Evolutionary conservation across 495 filamentous ascomycete species (phyloP), one percentile per base, ranked within the genome.

Genomic region (Penicillium malachiteum): DNA sequence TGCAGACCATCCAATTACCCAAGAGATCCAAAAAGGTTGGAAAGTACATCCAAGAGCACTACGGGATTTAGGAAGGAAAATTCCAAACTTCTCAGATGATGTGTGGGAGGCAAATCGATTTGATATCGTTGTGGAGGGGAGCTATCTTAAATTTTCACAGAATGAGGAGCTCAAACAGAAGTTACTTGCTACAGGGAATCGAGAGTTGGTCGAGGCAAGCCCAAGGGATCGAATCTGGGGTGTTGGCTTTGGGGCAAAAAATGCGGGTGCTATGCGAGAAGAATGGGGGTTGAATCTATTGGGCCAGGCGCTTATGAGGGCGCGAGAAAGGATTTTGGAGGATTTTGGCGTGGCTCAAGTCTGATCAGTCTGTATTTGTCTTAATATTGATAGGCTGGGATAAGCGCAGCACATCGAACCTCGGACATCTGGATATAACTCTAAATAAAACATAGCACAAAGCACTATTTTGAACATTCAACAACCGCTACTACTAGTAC

Each of bases 161-260:
- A 56, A 56, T 45, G 47, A 56, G 11, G 14, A 56, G 3, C 38
- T 56, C 6, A 35, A 17, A 32, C n/a, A 14, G 30, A 30, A 44
- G 9, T 30, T 56, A n/a, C 38, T 56, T 32, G 38, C 17, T 11
- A 56, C 54, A n/a, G 54, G 54, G 14, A 12, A 56, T n/a, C 37
- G 54, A 13, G 54, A 56, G 32, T 49, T 56, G 46, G 54, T 56
- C 11, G 54, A 56, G 31, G 54, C 54, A 9, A 56, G 54, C 44
- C 54, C 54, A 7, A 12, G 38, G 9, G 54, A 56, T 44, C 39
- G 54, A 5, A 56, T 56, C n/a, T 56, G 54, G 54, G 54, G 54
- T n/a, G 32, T 56, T 42, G 54, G 54, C 17, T 56, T 56, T 56
- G 54, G 30, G 5, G 46, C 46, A 14, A 35, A 34, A 12, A 34